A percentile compares a stretch with the other conserved stretches of the same genome.
Conservation (phyloP, 116 monocot genomes). For the Phalaenopsis hybrid region DNA sequence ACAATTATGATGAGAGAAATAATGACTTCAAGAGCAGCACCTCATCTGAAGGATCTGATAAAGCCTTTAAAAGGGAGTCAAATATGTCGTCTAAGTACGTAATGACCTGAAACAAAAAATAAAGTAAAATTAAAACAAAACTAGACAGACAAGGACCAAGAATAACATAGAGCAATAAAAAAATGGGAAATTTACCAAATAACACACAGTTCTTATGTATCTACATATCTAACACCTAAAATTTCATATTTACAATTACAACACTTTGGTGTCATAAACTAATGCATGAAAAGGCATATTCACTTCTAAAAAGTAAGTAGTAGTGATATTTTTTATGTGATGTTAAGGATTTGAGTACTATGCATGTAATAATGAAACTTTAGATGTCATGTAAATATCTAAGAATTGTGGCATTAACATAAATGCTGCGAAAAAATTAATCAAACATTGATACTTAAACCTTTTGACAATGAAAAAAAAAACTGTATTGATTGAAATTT, state of each 20-base stretch:
- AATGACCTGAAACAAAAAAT: constrained; percentile 49
- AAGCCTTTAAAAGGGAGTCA: constrained; percentile 67
- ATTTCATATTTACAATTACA: no score
- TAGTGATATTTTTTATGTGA: no score
- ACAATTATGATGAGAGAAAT: neutral
- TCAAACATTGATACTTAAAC: neutral
- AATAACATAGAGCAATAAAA: neutral
- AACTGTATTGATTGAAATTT: neutral
- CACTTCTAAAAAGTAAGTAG: no score
- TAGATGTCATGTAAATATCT: no score
- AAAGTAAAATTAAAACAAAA: neutral
- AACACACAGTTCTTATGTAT: no score
- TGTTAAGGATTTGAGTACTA: no score
- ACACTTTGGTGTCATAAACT: no score
- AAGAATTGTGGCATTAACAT: no score
- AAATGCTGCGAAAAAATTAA: neutral
- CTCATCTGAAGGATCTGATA: constrained; percentile 95
- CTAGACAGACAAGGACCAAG: neutral
- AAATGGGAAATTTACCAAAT: neutral
- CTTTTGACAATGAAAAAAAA: neutral
- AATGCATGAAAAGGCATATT: no score
- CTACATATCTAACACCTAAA: no score
- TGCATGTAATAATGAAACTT: no score
- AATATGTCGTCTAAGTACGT: constrained; percentile 70
- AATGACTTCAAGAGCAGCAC: constrained; percentile 27